Evolutionary conservation across 306 rosid genomes (phyloP), one percentile per base, ranked within the genome.

Genomic region (Begonia masoniana): DNA sequence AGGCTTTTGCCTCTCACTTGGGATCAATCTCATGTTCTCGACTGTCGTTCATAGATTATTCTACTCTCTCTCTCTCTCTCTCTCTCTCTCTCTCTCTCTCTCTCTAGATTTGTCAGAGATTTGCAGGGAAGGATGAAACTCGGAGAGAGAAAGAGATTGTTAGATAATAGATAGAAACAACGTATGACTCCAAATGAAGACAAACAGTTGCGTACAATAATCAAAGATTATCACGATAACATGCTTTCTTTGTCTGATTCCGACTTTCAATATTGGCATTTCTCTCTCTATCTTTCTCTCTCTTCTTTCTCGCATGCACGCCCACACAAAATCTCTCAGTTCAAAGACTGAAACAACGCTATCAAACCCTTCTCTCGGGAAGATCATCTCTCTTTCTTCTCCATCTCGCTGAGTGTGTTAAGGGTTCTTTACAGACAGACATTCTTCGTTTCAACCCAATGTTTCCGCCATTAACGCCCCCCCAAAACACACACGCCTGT

Each of bases 391-490:
- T 62, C 61, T 74, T 63, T 43, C 62, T 59, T 57, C 62, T 68
- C 62, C 43, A 51, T 6, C 47, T 52, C 43, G 55, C 19, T 7
- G 39, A 8, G 13, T 35, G 42, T 15, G 21, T 43, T 64, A 14
- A 56, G 64, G 62, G 31, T 17, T 59, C 12, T 31, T 51, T 48
- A 50, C 66, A 62, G 65, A 80, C 80, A 62, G 51, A 84, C 81
- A 84, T 76, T 84, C 94, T 76, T 55, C 48, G 59, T 66, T 69
- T 59, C 60, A 48, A 57, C 12, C 56, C 71, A 64, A 70, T 71
- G 70, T 62, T 62, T 63, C 60, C 63, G 39, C 39, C 39, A 31
- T 31, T 31, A 26, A 26, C 35, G 35, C 35, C 35, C 35, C 35
- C 35, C 19, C 19, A 17, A 17, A 17, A 17, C 19, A 17, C 19